Percentiles rank a stretch among this genome's conserved stretches.
These are phyloP conservation scores for Parietaria judaica DNA, from an alignment of 306 rosid species.

Conservation along the genomic window DNA sequence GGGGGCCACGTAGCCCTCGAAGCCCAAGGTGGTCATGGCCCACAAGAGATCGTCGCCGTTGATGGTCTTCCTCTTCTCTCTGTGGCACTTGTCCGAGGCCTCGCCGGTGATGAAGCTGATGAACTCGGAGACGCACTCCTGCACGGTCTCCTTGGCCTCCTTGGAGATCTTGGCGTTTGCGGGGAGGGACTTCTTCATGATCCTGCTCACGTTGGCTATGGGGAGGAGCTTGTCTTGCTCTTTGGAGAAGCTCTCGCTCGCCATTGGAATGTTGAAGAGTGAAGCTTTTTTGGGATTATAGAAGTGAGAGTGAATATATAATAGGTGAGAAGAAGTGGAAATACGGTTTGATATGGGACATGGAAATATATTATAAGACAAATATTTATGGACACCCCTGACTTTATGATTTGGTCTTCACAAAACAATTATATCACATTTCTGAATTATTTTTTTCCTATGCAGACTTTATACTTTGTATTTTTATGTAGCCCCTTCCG, in stretches of 20 bases:
- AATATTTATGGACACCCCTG: neutral
- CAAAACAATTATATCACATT: too few relatives aligned
- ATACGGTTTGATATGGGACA: neutral
- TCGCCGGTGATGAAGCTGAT: slow-evolving; percentile 48
- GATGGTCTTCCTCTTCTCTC: slow-evolving; percentile 43
- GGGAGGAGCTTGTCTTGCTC: slow-evolving; percentile 51
- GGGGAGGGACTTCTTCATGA: slow-evolving; percentile 52
- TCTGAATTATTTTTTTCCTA: too few relatives aligned
- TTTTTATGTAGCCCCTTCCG: too few relatives aligned
- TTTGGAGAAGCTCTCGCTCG: neutral
- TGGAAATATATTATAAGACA: neutral
- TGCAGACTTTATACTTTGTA: too few relatives aligned
- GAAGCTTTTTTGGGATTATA: neutral
- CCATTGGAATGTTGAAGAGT: neutral
- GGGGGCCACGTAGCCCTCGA: slow-evolving; percentile 49
- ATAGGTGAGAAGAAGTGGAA: neutral
- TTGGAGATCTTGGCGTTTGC: slow-evolving; percentile 47
- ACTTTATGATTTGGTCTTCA: neutral
- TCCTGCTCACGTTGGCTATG: slow-evolving; percentile 53
- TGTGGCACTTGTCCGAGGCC: slow-evolving; percentile 50
- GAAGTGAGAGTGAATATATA: neutral
- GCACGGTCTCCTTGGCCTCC: slow-evolving; percentile 50
- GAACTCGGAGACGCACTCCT: slow-evolving; percentile 55
- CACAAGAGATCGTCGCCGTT: slow-evolving; percentile 54
- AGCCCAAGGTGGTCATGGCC: slow-evolving; percentile 52